Base-by-base conservation (phyloP, 1,284 basidiomycete species). In the Malassezia globosa region DNA sequence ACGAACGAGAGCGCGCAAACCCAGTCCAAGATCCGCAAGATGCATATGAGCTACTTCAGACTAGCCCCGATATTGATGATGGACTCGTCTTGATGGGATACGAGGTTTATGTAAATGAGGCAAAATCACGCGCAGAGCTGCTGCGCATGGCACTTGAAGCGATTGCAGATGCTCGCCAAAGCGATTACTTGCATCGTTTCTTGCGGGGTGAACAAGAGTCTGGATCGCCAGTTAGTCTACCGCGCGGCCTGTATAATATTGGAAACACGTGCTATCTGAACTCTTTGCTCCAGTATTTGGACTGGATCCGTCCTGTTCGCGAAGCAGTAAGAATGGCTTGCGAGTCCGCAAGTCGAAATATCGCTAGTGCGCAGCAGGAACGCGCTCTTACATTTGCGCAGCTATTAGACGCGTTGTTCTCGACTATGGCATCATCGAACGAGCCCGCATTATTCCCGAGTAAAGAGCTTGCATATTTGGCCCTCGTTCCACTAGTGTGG, bases 181-280 rank as follows among this genome's bases (percentile, higher is more conserved):
- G 85, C 65, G 76, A 77, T n/a, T 79, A 81, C 13, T 66, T 92
- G 46, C 77, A 78, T 21, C 76, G 78, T 66, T 66, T 83, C 2
- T 74, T 79, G 36, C 79, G 80, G 1, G 83, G 84, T 7, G 73
- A 72, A 54, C 46, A 59, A 48, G 51, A 52, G 5, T 34, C 31
- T 8, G 22, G 37, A 1, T 39, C 37, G 29, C 11, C 29, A 16
- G 51, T 62, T 1, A 76, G 78, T 31, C 74, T 75, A 1, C 88
- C 88, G 13, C 79, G 87, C 45, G 87, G 88, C 1, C 77, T 90
- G 26, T 85, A 89, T 66, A 89, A 92, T 67, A 80, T 94, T 26
- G 87, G 87, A 44, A 94, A 94, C 65, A 90, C 87, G 0, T 90
- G 87, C 68, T 92, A 90, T 70, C 77, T 92, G 46, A 90, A 90